Evolutionary conservation across 805 yeast genomes (phyloP), one percentile per base, ranked within the genome.

Genomic region (Candida multigemmis): DNA sequence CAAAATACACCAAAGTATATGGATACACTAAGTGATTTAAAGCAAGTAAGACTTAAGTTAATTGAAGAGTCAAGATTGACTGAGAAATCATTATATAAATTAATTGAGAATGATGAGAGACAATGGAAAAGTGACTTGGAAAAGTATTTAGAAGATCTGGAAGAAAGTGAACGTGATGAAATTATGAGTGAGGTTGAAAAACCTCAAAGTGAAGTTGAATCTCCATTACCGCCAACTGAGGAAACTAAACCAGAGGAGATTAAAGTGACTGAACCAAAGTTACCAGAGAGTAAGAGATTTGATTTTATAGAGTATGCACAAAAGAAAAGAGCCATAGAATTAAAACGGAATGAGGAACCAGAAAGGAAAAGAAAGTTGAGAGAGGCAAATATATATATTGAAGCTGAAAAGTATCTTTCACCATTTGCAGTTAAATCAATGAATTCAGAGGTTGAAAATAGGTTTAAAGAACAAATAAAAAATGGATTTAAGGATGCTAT

Each of bases 1-100:
- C 75, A 73, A 50, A 70, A 76, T 30, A 81, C 95, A 0, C 80
- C 94, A 0, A 65, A 67, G 36, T 86, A 61, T 46, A 65, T 76
- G 30, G 60, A 71, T 14, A 62, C 77, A 12, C 53, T 76, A 10
- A 69, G 76, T 2, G 89, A 84, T 42, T 83, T 87, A 34, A 72
- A 78, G 36, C 60, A 69, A 31, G 65, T 89, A 29, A 65, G 89
- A 35, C 71, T 80, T 30, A 71, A 71, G 40, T 60, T 87, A 27
- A 87, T 84, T 2, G 76, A 74, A 26, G 96, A 89, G 48, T 82
- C 94, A 16, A 62, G 82, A 30, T 57, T 75, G 27, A 91, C 89
- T 3, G 96, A 87, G 46, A 62, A 60, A 27, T 93, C 96, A 0
- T 51, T 89, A 25, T 72, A 79, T 34, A 63, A 71, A 27, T 60